Evolutionary conservation across 345 rosid genomes (phyloP), one percentile per base, ranked within the genome.

Genomic region (Citrus trifoliata): DNA sequence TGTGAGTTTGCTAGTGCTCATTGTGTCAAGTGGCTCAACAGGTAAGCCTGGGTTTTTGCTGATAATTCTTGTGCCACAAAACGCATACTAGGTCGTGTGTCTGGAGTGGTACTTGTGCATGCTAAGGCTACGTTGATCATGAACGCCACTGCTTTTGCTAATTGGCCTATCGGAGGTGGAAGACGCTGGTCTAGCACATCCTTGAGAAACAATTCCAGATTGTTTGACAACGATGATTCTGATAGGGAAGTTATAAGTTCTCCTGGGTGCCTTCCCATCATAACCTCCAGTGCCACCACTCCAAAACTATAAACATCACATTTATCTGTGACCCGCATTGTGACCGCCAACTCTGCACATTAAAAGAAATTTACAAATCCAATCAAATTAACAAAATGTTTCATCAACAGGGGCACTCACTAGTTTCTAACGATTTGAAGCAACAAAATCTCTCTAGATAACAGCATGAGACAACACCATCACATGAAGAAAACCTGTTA

Each of bases 261-360:
- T 53, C 94, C 90, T 0, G 92, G 94, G 40, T 92, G 92, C 81
- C 67, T 87, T 72, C 94, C 97, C 90, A 89, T 88, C 90, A 89
- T 87, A 2, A 82, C 81, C 76, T 92, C 96, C 37, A 92, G 22
- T 19, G 89, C 82, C 60, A 90, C 93, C 10, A 92, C 89, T 48
- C 92, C 96, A 37, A 90, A 90, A 73, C 92, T 90, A 38, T 85
- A 92, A 21, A 88, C 88, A 55, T 92, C 94, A 3, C 90, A 82
- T 81, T 90, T 89, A 32, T 88, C 84, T 0, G 89, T 88, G 4
- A 88, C 75, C 32, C 60, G 72, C 89, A 81, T 76, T 32, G 88
- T 83, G 16, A 68, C 70, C 3, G 86, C 89, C 21, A 89, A 81
- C 80, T 89, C 93, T 88, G 79, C 69, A 81, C 1, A 24, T 33